Percentiles rank a stretch among this genome's conserved stretches.
Conservation (phyloP, 169 alveolate species). For the Eimeria sp. region DNA sequence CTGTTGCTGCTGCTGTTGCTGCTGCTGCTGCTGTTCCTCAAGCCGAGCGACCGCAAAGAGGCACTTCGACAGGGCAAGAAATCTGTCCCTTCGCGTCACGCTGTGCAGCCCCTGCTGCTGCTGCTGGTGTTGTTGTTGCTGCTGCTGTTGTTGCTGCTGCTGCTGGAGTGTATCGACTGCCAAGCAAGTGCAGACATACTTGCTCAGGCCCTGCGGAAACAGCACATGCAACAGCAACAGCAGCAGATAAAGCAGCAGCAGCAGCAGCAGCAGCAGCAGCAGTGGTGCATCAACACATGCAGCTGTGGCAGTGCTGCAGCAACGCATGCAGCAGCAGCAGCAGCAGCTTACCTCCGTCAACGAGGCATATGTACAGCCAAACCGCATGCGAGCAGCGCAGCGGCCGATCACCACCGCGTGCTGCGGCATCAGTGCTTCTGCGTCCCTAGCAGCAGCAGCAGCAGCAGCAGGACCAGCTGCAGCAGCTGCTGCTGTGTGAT, state of each 20-base stretch:
- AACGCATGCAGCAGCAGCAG: neutral
- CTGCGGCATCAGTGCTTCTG: constrained; percentile 14
- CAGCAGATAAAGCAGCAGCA: neutral
- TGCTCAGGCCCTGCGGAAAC: constrained; percentile 10
- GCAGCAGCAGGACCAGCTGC: constrained; percentile 32
- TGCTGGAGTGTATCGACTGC: neutral
- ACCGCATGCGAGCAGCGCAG: constrained; percentile 70
- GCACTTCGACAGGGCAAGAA: constrained; percentile 35
- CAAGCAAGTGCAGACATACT: constrained; percentile 1
- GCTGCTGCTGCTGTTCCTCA: constrained; percentile 16
- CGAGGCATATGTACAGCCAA: constrained; percentile 42
- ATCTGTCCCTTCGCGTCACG: neutral
- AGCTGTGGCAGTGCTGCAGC: neutral
- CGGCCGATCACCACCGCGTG: constrained; percentile 32
- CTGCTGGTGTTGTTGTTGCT: constrained; percentile 3
- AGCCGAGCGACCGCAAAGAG: constrained; percentile 38
- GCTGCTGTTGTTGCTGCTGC: constrained; percentile 70
- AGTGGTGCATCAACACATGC: neutral
- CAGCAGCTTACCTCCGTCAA: constrained; percentile 12
- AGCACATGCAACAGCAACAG: neutral
- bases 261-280: constrained; percentile 14
- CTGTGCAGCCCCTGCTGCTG: constrained; percentile 65
- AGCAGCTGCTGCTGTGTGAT: constrained; percentile 2
- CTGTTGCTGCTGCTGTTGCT: constrained; percentile 17
- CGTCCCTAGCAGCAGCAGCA: neutral